Conservation (phyloP, 2,329 filamentous ascomycete genomes). For the Alternaria incomplexa region DNA sequence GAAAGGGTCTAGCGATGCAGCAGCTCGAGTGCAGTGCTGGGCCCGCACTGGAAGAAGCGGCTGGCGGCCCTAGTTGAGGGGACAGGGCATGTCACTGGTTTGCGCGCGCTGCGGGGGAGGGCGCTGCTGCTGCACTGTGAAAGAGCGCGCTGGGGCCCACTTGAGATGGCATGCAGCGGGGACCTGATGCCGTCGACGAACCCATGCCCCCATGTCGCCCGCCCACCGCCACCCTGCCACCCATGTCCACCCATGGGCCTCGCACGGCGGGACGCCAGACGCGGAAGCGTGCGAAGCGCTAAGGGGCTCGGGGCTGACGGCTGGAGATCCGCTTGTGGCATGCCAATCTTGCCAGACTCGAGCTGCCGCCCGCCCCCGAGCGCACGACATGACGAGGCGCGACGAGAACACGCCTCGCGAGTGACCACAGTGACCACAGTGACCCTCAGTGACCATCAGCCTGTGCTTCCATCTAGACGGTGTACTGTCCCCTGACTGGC, state of each 20-base stretch:
- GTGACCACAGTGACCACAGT: background rate
- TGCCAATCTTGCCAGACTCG: constrained; percentile 6
- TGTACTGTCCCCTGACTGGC: background rate
- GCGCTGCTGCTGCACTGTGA: constrained; percentile 17
- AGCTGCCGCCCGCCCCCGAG: background rate
- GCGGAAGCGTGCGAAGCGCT: constrained; percentile 9
- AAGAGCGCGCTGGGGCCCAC: constrained; percentile 6
- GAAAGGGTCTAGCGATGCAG: constrained; percentile 14
- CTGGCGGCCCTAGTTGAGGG: constrained; percentile 14
- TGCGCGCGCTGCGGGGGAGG: constrained; percentile 14
- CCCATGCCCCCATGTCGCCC: constrained; percentile 6
- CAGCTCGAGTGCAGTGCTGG: constrained; percentile 3
- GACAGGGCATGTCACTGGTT: constrained; percentile 14
- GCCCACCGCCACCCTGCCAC: background rate
- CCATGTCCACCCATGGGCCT: background rate
- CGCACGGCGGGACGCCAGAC: constrained; percentile 12
- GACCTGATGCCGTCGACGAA: constrained; percentile 11
- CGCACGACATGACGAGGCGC: background rate
- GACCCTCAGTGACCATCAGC: background rate
- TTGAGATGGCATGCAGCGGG: constrained; percentile 15
- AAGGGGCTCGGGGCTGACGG: constrained; percentile 11
- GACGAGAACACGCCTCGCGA: background rate
- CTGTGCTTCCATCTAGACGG: background rate
- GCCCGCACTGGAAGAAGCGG: constrained; percentile 12
- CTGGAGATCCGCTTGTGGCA: constrained; percentile 9